These are phyloP conservation scores for Monosporascus sp. DNA, from an alignment of 2,329 filamentous ascomycete genomes.

Conservation along the genomic window DNA sequence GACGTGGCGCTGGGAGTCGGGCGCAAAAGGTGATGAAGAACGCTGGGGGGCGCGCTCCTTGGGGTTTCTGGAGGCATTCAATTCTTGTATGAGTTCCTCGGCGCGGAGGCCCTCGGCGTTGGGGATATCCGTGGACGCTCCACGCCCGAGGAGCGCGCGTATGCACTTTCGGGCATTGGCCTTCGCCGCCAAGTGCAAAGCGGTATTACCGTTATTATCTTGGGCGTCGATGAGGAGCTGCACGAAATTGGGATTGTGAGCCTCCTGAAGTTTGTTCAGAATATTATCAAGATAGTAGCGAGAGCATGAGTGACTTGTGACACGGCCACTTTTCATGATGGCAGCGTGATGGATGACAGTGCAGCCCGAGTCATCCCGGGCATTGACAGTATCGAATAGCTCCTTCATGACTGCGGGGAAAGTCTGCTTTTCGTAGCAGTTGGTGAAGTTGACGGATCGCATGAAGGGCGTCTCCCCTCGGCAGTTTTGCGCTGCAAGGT, in stretches of 20 bases:
- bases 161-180: slow-evolving; percentile 87
- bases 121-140: slow-evolving; percentile 74
- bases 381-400: slow-evolving; percentile 74
- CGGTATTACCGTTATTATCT: slow-evolving; percentile 85
- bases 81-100: slow-evolving; percentile 73
- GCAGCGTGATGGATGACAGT: slow-evolving; percentile 95
- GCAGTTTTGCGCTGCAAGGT: slow-evolving; percentile 63
- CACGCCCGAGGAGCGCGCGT: slow-evolving; percentile 69
- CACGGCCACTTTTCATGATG: slow-evolving; percentile 74
- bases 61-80: slow-evolving; percentile 60
- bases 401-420: slow-evolving; percentile 82
- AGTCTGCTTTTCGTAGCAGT: slow-evolving; percentile 89
- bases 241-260: slow-evolving; percentile 69
- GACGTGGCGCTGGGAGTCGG: slow-evolving; percentile 53
- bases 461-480: slow-evolving; percentile 88
- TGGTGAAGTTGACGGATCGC: slow-evolving; percentile 91
- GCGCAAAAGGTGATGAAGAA: slow-evolving; percentile 69
- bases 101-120: slow-evolving; percentile 80
- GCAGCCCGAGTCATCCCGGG: slow-evolving; percentile 72
- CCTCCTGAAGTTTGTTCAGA: slow-evolving; percentile 78
- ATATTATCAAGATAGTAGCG: slow-evolving; percentile 92
- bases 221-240: slow-evolving; percentile 75
- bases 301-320: slow-evolving; percentile 80
- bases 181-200: slow-evolving; percentile 68
- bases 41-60: slow-evolving; percentile 64